Base-by-base conservation (phyloP, 768 basidiomycete genomes). In the Chalciporus chontae region DNA sequence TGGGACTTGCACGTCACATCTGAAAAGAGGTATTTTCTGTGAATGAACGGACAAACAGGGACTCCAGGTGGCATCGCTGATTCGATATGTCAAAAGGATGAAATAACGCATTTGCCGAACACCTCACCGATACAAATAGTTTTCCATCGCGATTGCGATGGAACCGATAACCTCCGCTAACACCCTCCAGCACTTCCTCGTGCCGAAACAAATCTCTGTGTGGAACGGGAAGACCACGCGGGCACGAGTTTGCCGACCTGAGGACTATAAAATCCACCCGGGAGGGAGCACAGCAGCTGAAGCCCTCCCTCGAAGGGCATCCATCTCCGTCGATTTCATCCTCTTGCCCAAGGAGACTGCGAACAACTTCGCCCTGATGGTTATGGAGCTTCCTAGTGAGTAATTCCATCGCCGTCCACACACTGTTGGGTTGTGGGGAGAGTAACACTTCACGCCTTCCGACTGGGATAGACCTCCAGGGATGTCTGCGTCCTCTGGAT, bases 141-240 rank as follows among this genome's bases (percentile, higher is more conserved):
- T 53, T 50, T 53, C 48, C 59, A 64, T 58, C 64, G 53, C 42
- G 55, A 66, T 61, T 59, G 36, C 55, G 54, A 65, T 61, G 54
- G 40, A 48, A 47, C 48, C 51, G 62, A 62, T 61, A 59, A 54
- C 47, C 48, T 42, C 52, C 40, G 21, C 54, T 48, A 31, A 56
- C 54, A 61, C 43, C 46, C 32, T 43, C 43, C 31, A 58, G 43
- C 42, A 45, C 62, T 24, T 48, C 58, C 64, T 64, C 61, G 52
- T 58, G 64, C 54, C 27, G 11, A 51, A 52, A 52, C 45, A 44
- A 31, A 53, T 47, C 40, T 24, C 19, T 24, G 44, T 47, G 52
- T 31, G 52, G 34, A 44, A 52, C 52, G 43, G 38, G 45, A 49
- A 48, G 47, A 37, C 44, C 41, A 48, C 53, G 52, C 43, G 26